Percentiles rank a stretch among this genome's conserved stretches.
Evolutionary conservation across 73 alveolate genomes (phyloP).

Genomic region (Uronychia setigera): DNA sequence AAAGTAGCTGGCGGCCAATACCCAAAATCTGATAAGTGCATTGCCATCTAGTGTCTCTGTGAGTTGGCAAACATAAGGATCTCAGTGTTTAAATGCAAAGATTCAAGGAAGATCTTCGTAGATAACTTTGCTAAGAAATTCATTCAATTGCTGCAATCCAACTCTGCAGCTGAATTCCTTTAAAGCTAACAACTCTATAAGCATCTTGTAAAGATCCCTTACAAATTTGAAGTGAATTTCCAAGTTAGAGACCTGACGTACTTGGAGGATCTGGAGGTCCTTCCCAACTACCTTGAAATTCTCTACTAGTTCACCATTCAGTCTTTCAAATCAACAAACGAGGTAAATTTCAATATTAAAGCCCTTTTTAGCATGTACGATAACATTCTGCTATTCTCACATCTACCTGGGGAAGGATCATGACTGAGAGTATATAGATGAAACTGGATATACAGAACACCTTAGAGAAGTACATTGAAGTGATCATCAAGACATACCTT

Average conservation of each 20-base stretch:
- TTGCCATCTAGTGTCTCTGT: slow-evolving; percentile 22
- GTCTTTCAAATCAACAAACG: slow-evolving; percentile 16
- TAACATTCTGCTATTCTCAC: slow-evolving; percentile 34
- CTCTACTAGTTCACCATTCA: slow-evolving; percentile 38
- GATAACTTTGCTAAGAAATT: slow-evolving; percentile 16
- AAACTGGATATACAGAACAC: slow-evolving; percentile 16
- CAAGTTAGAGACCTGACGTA: slow-evolving; percentile 43
- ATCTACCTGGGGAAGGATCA: slow-evolving; percentile 42
- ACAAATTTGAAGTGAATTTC: slow-evolving; percentile 42
- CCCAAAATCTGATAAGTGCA: neutral
- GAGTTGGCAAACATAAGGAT: slow-evolving; percentile 40
- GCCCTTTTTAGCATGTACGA: slow-evolving; percentile 19
- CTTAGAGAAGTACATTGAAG: slow-evolving; percentile 39
- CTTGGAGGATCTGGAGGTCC: slow-evolving; percentile 27
- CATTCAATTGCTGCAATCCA: slow-evolving; percentile 1
- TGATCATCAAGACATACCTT: slow-evolving; percentile 19
- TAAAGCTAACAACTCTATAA: slow-evolving; percentile 12
- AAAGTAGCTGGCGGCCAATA: neutral
- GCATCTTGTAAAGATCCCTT: slow-evolving; percentile 42
- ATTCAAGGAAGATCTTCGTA: slow-evolving; percentile 31
- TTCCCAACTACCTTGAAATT: slow-evolving; percentile 23
- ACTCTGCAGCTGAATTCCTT: neutral
- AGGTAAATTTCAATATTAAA: slow-evolving; percentile 6
- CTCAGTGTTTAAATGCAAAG: slow-evolving; percentile 27
- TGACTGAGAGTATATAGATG: slow-evolving; percentile 25